phyloP scores from a whole-genome alignment of 2,329 filamentous ascomycete species.

The Orbilia javanica region DNA sequence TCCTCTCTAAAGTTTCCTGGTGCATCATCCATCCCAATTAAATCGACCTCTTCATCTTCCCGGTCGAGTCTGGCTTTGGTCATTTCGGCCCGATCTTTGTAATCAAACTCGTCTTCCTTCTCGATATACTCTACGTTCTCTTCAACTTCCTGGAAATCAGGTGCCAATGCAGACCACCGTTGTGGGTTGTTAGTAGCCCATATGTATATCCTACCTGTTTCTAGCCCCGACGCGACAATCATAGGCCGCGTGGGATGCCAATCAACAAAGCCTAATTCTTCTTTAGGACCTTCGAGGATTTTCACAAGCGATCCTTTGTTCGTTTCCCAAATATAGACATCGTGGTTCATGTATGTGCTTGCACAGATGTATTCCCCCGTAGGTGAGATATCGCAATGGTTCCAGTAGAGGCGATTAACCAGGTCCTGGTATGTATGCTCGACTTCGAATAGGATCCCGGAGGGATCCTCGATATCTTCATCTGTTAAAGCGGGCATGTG shows the following conservation, averaged over 20 bases:
- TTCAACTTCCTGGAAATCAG: slow-evolving; percentile 96
- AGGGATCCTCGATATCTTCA: slow-evolving; percentile 67
- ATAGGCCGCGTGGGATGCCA: slow-evolving; percentile 93
- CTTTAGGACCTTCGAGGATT: slow-evolving; percentile 95
- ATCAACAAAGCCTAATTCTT: slow-evolving; percentile 95
- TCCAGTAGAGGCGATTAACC: slow-evolving; percentile 95
- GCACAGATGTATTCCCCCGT: slow-evolving; percentile 96
- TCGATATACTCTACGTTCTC: slow-evolving; percentile 98
- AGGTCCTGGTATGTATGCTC: slow-evolving; percentile 99
- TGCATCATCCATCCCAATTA: slow-evolving; percentile 71
- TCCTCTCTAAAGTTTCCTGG: slow-evolving; percentile 64
- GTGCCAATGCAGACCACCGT: slow-evolving; percentile 95
- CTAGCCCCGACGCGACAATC: slow-evolving; percentile 89
- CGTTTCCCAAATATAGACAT: slow-evolving; percentile 98
- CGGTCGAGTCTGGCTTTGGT: slow-evolving; percentile 89
- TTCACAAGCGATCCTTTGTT: slow-evolving; percentile 93
- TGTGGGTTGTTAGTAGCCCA: slow-evolving; percentile 97
- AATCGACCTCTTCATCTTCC: slow-evolving; percentile 94
- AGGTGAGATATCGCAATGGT: slow-evolving; percentile 93
- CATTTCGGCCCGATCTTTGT: slow-evolving; percentile 93
- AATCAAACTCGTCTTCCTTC: slow-evolving; percentile 96
- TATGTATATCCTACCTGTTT: slow-evolving; percentile 92
- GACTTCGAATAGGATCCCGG: slow-evolving; percentile 87
- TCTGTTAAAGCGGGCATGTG: slow-evolving; percentile 74
- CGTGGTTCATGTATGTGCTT: slow-evolving; percentile 97